Base-by-base conservation (phyloP, 2,329 filamentous ascomycete genomes). In the Fusarium subtropicale region DNA sequence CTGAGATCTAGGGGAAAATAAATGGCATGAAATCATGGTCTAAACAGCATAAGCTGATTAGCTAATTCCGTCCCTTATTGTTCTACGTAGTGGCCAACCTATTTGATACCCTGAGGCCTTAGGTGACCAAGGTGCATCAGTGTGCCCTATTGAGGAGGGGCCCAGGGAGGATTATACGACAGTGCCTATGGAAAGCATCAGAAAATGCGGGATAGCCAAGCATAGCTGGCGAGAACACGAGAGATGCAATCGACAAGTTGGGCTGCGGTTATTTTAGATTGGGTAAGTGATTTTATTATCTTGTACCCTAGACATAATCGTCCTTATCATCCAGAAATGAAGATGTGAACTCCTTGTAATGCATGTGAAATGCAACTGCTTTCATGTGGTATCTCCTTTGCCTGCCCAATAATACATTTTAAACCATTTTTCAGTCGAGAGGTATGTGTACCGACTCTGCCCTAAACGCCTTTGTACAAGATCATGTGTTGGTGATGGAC, bases 371-470 rank as follows among this genome's bases (percentile, higher is more conserved):
- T 68, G 65, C 62, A 65, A 58, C 55, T 56, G 38, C 45, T 58
- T 59, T 31, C 54, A 63, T 46, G 57, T 74, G 72, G 71, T 74
- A 74, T 74, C 72, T 69, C 15, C 31, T 20, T 52, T 52, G 24
- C 34, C 11, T 60, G n/a, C 42, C 67, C 44, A 24, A 59, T 39
- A 74, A 66, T 59, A 72, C 60, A 58, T 41, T 62, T 61, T 60
- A 36, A 22, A 28, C 50, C 50, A 71, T 58, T 31, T 48, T 44
- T 31, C 50, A 63, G 46, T 20, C 7, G n/a, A 51, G 56, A 51
- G 53, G 33, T 56, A 47, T 53, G 24, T 54, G 42, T 54, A 26
- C 54, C 60, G 55, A 36, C 56, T 60, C 59, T 56, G 59, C 39
- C 48, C 66, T 38, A 61, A 74, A 72, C 68, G 70, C 72, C 41